phyloP scores from a whole-genome alignment of 169 alveolate genomes.

The Cryptosporidium tyzzeri region DNA sequence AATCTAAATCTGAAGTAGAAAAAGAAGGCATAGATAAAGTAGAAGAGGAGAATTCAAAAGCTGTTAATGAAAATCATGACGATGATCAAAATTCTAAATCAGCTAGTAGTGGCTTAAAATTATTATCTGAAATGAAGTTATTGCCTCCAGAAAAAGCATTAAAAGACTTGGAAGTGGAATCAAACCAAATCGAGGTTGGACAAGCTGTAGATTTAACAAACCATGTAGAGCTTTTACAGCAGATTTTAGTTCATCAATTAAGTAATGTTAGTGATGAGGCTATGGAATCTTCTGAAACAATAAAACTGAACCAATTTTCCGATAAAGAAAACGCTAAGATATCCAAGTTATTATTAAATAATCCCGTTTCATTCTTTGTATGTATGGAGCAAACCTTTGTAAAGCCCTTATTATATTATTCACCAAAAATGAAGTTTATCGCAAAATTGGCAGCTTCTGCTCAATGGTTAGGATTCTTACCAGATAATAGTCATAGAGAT shows the following conservation, averaged over 20 bases:
- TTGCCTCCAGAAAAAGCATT: slow-evolving; percentile 50
- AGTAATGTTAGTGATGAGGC: slow-evolving; percentile 30
- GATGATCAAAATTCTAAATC: neutral
- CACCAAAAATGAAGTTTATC: slow-evolving; percentile 60
- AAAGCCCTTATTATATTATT: slow-evolving; percentile 45
- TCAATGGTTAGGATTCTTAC: slow-evolving; percentile 72
- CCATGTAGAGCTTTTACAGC: slow-evolving; percentile 54
- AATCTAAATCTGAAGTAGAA: neutral
- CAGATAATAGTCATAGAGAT: slow-evolving; percentile 66
- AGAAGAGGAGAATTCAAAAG: neutral
- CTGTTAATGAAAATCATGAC: neutral
- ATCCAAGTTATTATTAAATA: slow-evolving; percentile 10
- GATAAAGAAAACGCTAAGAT: slow-evolving; percentile 36
- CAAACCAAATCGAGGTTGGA: slow-evolving; percentile 22
- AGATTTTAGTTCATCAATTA: slow-evolving; percentile 60
- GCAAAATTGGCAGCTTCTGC: slow-evolving; percentile 72
- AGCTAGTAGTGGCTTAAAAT: neutral
- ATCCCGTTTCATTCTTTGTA: slow-evolving; percentile 74
- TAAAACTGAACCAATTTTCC: slow-evolving; percentile 44
- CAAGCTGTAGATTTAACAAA: slow-evolving; percentile 64
- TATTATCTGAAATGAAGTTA: slow-evolving; percentile 7
- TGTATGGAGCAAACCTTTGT: slow-evolving; percentile 63
- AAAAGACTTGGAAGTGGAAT: neutral
- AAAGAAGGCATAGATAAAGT: neutral
- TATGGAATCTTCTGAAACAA: neutral